These are phyloP conservation scores for Fusarium annulatum DNA, from an alignment of 2,329 filamentous ascomycete genomes.

Conservation along the genomic window DNA sequence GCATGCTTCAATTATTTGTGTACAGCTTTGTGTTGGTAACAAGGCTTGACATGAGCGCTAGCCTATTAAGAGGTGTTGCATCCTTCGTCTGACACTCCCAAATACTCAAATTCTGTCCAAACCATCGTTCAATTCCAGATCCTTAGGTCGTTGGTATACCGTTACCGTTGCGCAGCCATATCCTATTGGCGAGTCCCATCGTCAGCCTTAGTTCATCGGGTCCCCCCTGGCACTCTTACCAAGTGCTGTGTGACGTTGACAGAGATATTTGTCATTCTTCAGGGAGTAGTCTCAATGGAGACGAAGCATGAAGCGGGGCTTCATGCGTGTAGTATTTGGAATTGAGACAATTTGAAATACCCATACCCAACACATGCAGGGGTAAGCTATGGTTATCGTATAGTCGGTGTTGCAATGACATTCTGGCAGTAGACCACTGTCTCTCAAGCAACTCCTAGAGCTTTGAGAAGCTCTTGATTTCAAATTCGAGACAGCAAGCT, in stretches of 20 bases:
- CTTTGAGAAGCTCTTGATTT: neutral
- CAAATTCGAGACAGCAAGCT: neutral
- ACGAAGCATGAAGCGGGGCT: constrained; percentile 34
- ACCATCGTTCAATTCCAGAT: neutral
- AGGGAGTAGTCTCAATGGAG: constrained; percentile 13
- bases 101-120: neutral
- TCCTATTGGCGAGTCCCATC: constrained; percentile 19
- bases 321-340: constrained; percentile 28
- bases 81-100: neutral
- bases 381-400: neutral
- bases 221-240: constrained; percentile 11
- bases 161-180: neutral
- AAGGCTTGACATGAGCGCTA: neutral
- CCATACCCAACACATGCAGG: neutral
- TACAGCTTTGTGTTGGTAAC: constrained; percentile 3
- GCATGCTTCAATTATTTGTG: constrained; percentile 26
- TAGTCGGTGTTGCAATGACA: neutral
- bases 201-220: constrained; percentile 41
- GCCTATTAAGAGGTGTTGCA: neutral
- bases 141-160: constrained; percentile 17
- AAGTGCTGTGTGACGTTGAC: constrained; percentile 30
- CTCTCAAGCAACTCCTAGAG: neutral
- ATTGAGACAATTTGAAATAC: constrained; percentile 24
- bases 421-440: neutral
- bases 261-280: constrained; percentile 34